Base-by-base conservation (phyloP, 805 yeast genomes). In the Candida odintsovae region DNA sequence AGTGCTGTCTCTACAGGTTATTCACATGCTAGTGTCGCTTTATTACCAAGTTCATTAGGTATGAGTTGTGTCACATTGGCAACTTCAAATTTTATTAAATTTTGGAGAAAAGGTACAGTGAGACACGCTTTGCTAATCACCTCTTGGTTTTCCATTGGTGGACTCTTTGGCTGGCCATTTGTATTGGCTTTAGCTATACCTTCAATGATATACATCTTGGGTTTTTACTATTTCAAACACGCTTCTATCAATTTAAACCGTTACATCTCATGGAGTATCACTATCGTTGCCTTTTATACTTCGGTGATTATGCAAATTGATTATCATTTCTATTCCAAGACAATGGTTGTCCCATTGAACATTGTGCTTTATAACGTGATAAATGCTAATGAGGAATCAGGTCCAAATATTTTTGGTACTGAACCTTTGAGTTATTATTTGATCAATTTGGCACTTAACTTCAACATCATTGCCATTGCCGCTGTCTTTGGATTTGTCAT, bases 161-260 rank as follows among this genome's bases (percentile, higher is more conserved):
- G 92, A 0, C 58, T 90, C 2, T 51, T 86, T 26, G 97, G 97
- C 2, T 92, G 97, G 97, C 97, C 97, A 1, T 92, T 90, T 63
- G 77, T 83, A 0, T 64, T 87, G 47, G 80, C 76, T 0, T 63
- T 89, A 46, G 80, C 81, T 2, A 52, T 77, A 2, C 94, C 96
- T 1, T 72, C 82, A 46, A 72, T 77, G 18, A 41, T 68, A 1
- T 79, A 69, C 58, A 66, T 58, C 49, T 48, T 61, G 21, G 15
- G 31, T 22, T 41, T 6, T 42, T 43, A 12, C 46, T 19, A 38
- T 13, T 18, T 33, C 21, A 16, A 33, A 16, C 18, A 36, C 23
- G 39, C 37, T 11, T 43, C 44, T 25, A 28, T 25, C 5, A 25
- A 31, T 2, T 36, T 49, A 10, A 41, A 42, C 10, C 48, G 58